Percentiles rank a stretch among this genome's conserved stretches.
phyloP scores from a whole-genome alignment of 2,329 filamentous ascomycete genomes.

The Rhynchosporium graminicola region DNA sequence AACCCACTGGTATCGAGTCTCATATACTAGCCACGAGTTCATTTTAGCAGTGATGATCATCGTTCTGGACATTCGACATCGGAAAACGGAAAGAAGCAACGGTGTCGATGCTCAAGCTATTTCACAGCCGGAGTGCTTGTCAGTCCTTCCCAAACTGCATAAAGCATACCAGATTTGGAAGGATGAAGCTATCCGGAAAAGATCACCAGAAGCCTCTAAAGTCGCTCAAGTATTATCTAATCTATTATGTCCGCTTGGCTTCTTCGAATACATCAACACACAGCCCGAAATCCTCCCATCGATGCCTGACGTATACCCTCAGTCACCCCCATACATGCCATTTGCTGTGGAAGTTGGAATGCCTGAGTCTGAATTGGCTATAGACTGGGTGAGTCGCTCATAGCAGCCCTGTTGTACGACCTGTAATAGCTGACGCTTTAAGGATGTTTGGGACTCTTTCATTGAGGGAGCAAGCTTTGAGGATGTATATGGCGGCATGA shows the following conservation, averaged over 20 bases:
- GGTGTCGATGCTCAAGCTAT: slow-evolving; percentile 4
- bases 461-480: slow-evolving; percentile 35
- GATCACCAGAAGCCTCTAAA: slow-evolving; percentile 25
- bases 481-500: slow-evolving; percentile 25
- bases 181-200: slow-evolving; percentile 7
- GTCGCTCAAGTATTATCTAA: slow-evolving; percentile 27
- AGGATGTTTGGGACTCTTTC: slow-evolving; percentile 38
- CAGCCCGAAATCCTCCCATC: neutral
- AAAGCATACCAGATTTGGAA: slow-evolving; percentile 29
- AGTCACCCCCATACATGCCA: neutral
- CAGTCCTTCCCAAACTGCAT: slow-evolving; percentile 17
- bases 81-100: slow-evolving; percentile 17
- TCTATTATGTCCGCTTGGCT: slow-evolving; percentile 24
- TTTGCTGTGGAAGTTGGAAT: slow-evolving; percentile 6
- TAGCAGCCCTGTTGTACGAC: neutral
- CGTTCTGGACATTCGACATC: slow-evolving; percentile 26
- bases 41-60: slow-evolving; percentile 33
- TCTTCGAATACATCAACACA: slow-evolving; percentile 13
- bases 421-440: slow-evolving; percentile 10
- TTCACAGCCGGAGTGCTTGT: neutral
- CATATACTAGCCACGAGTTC: slow-evolving; percentile 36
- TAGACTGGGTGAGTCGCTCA: slow-evolving; percentile 36
- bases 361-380: slow-evolving; percentile 29
- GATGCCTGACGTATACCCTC: slow-evolving; percentile 2
- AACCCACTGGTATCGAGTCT: slow-evolving; percentile 30